Evolutionary conservation across 1,284 basidiomycete species (phyloP), one percentile per base, ranked within the genome.

Genomic region (Microbotryum lychnidis-dioicae): DNA sequence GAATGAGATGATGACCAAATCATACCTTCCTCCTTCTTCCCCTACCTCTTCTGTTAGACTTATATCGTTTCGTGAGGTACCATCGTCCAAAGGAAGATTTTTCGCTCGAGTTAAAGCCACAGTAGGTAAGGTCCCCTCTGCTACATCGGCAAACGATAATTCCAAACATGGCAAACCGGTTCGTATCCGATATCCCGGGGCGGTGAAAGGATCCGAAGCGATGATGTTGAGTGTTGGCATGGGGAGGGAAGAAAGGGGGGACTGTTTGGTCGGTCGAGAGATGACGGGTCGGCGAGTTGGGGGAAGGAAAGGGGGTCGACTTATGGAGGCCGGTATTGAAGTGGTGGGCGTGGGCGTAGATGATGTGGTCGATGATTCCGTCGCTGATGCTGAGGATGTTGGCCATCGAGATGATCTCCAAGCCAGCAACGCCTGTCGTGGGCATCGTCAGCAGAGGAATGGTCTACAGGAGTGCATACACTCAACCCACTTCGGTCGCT

Each of bases 1-100:
- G 67, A 87, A 87, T 2, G 84, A 86, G 68, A 85, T 85, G 29
- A 87, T 74, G 20, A 84, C 80, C 73, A 87, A 79, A 66, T 87
- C 85, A 52, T 84, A 77, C 42, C 68, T 29, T 48, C 73, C 33
- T 62, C 53, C 25, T 61, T 67, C 60, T 44, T 20, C 37, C 14
- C 16, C 37, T 12, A 14, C 33, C 25, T 52, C 29, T 57, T 64
- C 53, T n/a, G 33, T 37, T n/a, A 50, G 31, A 10, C 42, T 46
- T 10, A 42, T 18, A 21, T 49, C 33, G 6, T 8, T 20, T 53
- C 51, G 3, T 16, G 25, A 7, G 1, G 51, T 6, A 45, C 53
- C 4, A 12, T 20, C 29, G 49, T 27, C 52, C n/a, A 9, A 10
- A 2, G 18, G 9, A 25, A 37, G 27, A 25, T n/a, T 45, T 42